These are phyloP conservation scores for Chlorella sp. DNA, from an alignment of 139 green algal genomes.

Conservation along the genomic window DNA sequence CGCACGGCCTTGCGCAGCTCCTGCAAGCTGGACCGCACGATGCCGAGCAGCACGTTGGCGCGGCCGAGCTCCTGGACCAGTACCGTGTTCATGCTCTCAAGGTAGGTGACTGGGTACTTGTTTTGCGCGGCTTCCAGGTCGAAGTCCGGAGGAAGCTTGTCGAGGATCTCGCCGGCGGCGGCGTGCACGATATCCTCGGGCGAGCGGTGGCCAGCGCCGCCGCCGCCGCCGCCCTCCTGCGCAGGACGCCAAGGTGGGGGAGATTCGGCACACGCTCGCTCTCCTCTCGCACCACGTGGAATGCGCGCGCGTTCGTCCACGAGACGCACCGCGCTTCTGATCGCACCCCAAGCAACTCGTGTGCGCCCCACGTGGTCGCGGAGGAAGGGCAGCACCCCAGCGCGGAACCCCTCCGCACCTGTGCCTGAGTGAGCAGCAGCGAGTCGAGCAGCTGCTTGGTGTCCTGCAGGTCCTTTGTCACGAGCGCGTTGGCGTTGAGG, in stretches of 20 bases:
- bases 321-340: too few relatives aligned
- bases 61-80: slow-evolving; percentile 65
- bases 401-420: too few relatives aligned
- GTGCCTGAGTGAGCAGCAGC: slow-evolving; percentile 5
- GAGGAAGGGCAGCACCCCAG: too few relatives aligned
- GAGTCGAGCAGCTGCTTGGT: slow-evolving; percentile 40
- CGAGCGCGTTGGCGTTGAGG: slow-evolving; percentile 64
- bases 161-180: slow-evolving; percentile 41
- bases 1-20: slow-evolving; percentile 50
- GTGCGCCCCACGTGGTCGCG: too few relatives aligned
- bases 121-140: slow-evolving; percentile 50
- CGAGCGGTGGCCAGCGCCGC: neutral
- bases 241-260: too few relatives aligned
- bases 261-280: too few relatives aligned
- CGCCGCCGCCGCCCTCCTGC: neutral
- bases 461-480: slow-evolving; percentile 54
- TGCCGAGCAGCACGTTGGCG: slow-evolving; percentile 52
- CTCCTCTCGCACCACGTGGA: too few relatives aligned
- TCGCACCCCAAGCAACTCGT: too few relatives aligned
- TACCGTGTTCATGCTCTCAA: slow-evolving; percentile 76
- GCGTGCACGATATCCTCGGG: slow-evolving; percentile 31
- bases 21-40: slow-evolving; percentile 50
- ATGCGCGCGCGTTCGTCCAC: too few relatives aligned
- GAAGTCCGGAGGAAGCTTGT: slow-evolving; percentile 52
- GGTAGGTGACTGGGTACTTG: slow-evolving; percentile 40